phyloP scores from a whole-genome alignment of 2,329 filamentous ascomycete species.

The Penicillium decumbens region DNA sequence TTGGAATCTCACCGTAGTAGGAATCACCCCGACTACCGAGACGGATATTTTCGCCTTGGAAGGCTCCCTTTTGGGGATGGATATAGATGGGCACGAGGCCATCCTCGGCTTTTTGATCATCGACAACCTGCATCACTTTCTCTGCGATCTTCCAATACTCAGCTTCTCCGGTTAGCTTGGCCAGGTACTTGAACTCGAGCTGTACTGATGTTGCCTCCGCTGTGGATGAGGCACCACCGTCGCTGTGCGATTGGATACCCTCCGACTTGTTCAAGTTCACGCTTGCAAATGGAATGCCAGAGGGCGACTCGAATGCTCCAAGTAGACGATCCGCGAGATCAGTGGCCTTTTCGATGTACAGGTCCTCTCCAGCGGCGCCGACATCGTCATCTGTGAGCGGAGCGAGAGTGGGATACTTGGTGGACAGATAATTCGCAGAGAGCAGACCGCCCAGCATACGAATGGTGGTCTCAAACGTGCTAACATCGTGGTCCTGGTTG shows the following conservation, averaged over 20 bases:
- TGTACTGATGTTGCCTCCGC: conserved; percentile 90
- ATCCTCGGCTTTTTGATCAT: conserved; percentile 71
- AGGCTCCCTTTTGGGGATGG: conserved; percentile 70
- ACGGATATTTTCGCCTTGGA: conserved; percentile 79
- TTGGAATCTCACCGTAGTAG: conserved; percentile 62
- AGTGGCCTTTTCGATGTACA: conserved; percentile 93
- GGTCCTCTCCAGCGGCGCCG: conserved; percentile 72
- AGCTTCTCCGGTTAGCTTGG: conserved; percentile 87
- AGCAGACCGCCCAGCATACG: conserved; percentile 92
- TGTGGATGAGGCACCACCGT: conserved; percentile 84
- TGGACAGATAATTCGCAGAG: conserved; percentile 92
- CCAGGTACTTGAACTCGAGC: conserved; percentile 94
- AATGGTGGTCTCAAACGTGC: conserved; percentile 96
- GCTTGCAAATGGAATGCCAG: conserved; percentile 84
- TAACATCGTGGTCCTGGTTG: conserved; percentile 91
- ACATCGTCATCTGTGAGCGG: conserved; percentile 66
- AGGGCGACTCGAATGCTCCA: conserved; percentile 79
- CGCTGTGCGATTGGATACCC: conserved; percentile 75
- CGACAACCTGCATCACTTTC: conserved; percentile 84
- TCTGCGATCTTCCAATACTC: conserved; percentile 90
- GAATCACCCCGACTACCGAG: conserved; percentile 92
- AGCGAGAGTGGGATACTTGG: conserved; percentile 71
- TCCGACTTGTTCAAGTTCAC: conserved; percentile 75
- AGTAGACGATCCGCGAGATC: conserved; percentile 85
- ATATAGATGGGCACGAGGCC: conserved; percentile 91